Conservation (phyloP, 768 basidiomycete species). For the Mycena epipterygia region DNA sequence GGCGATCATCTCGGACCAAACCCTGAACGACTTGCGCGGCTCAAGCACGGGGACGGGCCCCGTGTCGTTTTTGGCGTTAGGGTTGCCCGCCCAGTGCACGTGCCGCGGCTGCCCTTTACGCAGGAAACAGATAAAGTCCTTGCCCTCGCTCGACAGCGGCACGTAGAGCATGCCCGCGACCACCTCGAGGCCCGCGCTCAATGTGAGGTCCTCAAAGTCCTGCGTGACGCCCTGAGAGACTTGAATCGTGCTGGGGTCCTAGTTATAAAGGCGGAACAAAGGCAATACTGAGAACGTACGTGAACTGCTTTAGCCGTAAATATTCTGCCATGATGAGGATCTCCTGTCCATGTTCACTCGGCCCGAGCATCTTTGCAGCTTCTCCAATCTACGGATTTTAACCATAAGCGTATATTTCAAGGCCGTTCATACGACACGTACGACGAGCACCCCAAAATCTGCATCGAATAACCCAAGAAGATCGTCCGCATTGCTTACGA, state of each 20-base stretch:
- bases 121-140: conserved; percentile 86
- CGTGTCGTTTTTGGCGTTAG: conserved; percentile 62
- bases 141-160: conserved; percentile 77
- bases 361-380: conserved; percentile 78
- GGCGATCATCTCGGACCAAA: conserved; percentile 81
- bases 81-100: conserved; percentile 86
- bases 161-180: conserved; percentile 84
- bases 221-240: conserved; percentile 74
- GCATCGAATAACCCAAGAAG: conserved; percentile 84
- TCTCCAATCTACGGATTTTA: conserved; percentile 60
- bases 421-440: conserved; percentile 1
- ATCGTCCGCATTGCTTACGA: conserved; percentile 86
- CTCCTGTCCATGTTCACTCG: conserved; percentile 81
- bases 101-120: conserved; percentile 81
- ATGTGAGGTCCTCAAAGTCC: conserved; percentile 79
- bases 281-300: conserved; percentile 55
- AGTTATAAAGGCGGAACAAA: not conserved
- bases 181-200: conserved; percentile 63
- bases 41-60: conserved; percentile 62
- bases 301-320: conserved; percentile 78
- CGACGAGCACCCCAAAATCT: conserved; percentile 78
- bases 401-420: too few relatives aligned
- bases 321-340: conserved; percentile 86
- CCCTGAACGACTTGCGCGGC: conserved; percentile 84
- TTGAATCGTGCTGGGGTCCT: conserved; percentile 67